Conservation (phyloP, 2,329 filamentous ascomycete species). For the Fusarium burgessii region DNA sequence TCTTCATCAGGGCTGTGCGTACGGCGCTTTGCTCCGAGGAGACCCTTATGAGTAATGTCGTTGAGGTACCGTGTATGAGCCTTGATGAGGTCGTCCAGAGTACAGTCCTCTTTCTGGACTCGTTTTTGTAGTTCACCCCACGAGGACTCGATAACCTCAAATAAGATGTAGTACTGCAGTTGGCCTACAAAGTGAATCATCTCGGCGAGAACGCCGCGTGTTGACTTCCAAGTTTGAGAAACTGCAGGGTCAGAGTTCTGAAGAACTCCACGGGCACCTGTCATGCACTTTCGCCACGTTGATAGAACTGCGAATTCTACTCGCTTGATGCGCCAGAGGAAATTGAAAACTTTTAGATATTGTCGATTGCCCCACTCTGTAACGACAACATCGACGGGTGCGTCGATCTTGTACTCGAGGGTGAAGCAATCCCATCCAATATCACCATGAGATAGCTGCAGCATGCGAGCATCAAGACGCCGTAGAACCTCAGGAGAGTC, state of each 20-base stretch:
- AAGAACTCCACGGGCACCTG: constrained; percentile 90
- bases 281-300: constrained; percentile 96
- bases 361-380: constrained; percentile 96
- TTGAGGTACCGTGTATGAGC: constrained; percentile 93
- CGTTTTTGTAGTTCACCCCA: constrained; percentile 91
- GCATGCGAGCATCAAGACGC: constrained; percentile 95
- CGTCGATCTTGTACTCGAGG: constrained; percentile 97
- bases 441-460: constrained; percentile 94
- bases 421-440: constrained; percentile 99
- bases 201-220: constrained; percentile 88
- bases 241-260: constrained; percentile 77
- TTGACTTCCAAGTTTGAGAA: constrained; percentile 87
- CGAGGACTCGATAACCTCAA: constrained; percentile 96
- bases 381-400: constrained; percentile 95
- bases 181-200: constrained; percentile 99
- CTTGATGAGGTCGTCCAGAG: constrained; percentile 92
- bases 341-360: constrained; percentile 99
- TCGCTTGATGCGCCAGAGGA: constrained; percentile 97
- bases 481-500: constrained; percentile 92
- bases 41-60: constrained; percentile 94
- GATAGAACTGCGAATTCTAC: constrained; percentile 94
- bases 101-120: constrained; percentile 86
- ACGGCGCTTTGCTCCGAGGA: constrained; percentile 78
- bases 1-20: constrained; percentile 66
- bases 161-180: constrained; percentile 97